Conservation (phyloP, 768 basidiomycete species). For the Mycena floridula region DNA sequence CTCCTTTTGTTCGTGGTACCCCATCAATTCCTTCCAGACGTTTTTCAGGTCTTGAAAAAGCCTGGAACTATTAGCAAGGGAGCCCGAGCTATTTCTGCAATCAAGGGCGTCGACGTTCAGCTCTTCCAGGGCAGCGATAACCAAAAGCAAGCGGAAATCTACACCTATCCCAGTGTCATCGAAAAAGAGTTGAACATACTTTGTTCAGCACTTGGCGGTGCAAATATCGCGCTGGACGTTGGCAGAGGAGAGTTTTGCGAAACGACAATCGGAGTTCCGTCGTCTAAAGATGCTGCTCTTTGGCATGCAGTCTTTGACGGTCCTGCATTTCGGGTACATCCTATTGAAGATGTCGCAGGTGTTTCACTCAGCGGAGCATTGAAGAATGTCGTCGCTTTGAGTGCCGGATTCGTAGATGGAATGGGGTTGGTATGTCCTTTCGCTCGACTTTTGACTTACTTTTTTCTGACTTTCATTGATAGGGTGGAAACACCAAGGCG, state of each 20-base stretch:
- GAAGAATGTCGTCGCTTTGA: slow-evolving; percentile 9
- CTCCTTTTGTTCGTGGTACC: slow-evolving; percentile 8
- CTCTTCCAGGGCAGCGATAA: too few relatives aligned
- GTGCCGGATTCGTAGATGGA: slow-evolving; percentile 10
- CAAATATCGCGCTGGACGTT: slow-evolving; percentile 10
- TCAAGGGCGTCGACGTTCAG: slow-evolving; percentile 10
- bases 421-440: slow-evolving; percentile 8
- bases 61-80: slow-evolving; percentile 4
- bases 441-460: not conserved
- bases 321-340: slow-evolving; percentile 8
- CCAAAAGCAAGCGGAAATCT: slow-evolving; percentile 6
- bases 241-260: slow-evolving; percentile 9
- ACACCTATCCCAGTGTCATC: slow-evolving; percentile 9
- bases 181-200: slow-evolving; percentile 8
- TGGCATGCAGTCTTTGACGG: slow-evolving; percentile 12
- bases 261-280: slow-evolving; percentile 10
- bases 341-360: slow-evolving; percentile 10
- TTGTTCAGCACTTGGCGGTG: slow-evolving; percentile 9
- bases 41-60: slow-evolving; percentile 6
- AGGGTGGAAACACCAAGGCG: too few relatives aligned
- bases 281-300: slow-evolving; percentile 8
- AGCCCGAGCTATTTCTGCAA: slow-evolving; percentile 10
- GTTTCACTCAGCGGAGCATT: slow-evolving; percentile 10
- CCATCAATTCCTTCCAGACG: slow-evolving; percentile 9
- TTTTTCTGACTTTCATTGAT: not conserved